phyloP scores from a whole-genome alignment of 345 rosid genomes.

The Sonneratia caseolaris region DNA sequence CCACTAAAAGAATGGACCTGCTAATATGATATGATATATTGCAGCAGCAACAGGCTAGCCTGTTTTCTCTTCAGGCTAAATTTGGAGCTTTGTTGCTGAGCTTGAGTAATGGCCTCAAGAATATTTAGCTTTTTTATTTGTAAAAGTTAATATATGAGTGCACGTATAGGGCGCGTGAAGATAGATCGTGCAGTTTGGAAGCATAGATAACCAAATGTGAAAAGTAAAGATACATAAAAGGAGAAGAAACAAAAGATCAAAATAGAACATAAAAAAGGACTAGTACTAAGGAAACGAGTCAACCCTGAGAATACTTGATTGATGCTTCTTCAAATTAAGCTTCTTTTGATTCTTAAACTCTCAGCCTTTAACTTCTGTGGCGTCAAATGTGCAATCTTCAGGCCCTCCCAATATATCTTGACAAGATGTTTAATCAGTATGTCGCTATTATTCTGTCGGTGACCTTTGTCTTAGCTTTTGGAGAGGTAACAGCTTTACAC shows the following conservation, averaged over 20 bases:
- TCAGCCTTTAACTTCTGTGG: neutral
- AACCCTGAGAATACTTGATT: neutral
- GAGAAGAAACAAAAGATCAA: neutral
- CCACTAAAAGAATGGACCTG: neutral
- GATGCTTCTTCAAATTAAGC: neutral
- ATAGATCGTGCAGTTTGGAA: neutral
- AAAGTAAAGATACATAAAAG: neutral
- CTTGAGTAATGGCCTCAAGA: neutral
- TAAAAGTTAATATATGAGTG: neutral
- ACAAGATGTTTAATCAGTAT: conserved; percentile 85
- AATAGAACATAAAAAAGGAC: neutral
- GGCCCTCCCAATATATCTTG: conserved; percentile 94
- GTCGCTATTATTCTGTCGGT: conserved; percentile 85
- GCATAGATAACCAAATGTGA: neutral
- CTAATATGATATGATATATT: neutral
- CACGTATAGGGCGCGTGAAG: neutral
- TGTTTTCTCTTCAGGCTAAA: neutral
- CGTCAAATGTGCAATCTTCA: conserved; percentile 18
- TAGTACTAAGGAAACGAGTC: neutral
- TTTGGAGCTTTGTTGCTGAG: neutral
- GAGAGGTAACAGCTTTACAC: conserved; percentile 50
- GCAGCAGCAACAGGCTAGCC: neutral
- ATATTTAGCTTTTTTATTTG: neutral
- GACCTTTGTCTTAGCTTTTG: conserved; percentile 79
- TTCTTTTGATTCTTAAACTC: neutral